Conservation (phyloP, 768 basidiomycete genomes). For the Lactarius quietus region DNA sequence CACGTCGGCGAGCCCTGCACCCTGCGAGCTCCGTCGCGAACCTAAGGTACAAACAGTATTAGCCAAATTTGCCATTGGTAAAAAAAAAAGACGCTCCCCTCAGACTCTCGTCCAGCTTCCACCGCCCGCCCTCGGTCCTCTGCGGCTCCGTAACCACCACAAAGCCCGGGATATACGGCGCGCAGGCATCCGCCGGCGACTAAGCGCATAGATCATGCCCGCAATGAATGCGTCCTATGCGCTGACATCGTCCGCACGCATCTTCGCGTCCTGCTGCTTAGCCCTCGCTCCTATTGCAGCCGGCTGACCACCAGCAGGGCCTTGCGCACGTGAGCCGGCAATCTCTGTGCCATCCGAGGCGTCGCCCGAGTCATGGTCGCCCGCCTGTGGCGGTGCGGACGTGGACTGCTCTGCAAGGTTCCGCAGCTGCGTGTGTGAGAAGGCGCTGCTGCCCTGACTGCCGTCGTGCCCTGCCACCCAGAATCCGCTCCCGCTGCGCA, state of each 20-base stretch:
- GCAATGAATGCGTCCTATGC: constrained; percentile 82
- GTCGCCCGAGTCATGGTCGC: constrained; percentile 48
- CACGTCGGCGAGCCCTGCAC: constrained; percentile 58
- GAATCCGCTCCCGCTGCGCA: too few species aligned
- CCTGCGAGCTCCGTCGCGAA: constrained; percentile 85
- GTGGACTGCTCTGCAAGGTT: constrained; percentile 8
- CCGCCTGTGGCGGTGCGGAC: constrained; percentile 40
- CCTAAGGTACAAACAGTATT: constrained; percentile 35
- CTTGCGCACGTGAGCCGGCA: too few species aligned
- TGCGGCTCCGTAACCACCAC: too few species aligned
- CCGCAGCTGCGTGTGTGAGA: constrained; percentile 36
- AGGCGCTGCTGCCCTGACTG: constrained; percentile 54
- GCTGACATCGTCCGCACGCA: constrained; percentile 64
- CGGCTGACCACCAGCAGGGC: too few species aligned
- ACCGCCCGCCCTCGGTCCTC: too few species aligned
- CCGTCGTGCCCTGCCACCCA: constrained; percentile 49
- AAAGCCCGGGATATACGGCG: constrained; percentile 66
- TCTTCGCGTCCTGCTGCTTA: too few species aligned
- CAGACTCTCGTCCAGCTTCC: constrained; percentile 81
- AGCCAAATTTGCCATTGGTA: not conserved
- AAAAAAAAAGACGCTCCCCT: constrained; percentile 41
- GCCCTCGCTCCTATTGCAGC: too few species aligned
- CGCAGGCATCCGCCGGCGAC: constrained; percentile 63
- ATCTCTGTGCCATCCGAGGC: too few species aligned
- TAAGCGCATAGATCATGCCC: constrained; percentile 83